Evolutionary conservation across 176 grass and related monocot genomes (phyloP), one percentile per base, ranked within the genome.

Genomic region (Carex cristatella): DNA sequence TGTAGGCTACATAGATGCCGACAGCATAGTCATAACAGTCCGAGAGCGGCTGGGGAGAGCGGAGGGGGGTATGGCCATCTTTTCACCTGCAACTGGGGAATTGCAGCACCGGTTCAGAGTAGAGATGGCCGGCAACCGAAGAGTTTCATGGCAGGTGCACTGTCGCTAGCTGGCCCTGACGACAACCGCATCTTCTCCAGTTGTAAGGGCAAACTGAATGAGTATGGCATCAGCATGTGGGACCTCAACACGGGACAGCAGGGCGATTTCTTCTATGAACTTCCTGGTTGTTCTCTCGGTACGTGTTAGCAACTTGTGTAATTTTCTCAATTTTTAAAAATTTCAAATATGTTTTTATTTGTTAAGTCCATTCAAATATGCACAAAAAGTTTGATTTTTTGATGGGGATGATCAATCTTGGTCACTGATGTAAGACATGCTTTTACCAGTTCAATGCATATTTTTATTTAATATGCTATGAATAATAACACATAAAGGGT

Each of bases 151-250:
- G 95, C 93, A 11, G 93, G 95, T 48, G 95, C 95, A 10, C 85
- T 98, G 78, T 89, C 86, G 33, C 87, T 94, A 84, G 79, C 86
- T 15, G 40, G 61, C 13, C 78, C 55, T 3, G 30, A 81, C 1
- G 88, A 90, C 53, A 5, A 62, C 42, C 91, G 79, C 53, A 80
- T 98, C n/a, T n/a, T n/a, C n/a, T n/a, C n/a, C n/a, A n/a, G n/a
- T n/a, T n/a, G n/a, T n/a, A n/a, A n/a, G n/a, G 95, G 95, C 2
- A 54, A 93, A 11, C 76, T 94, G 64, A 98, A 98, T 79, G 95
- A 98, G 95, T 89, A 98, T 61, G 95, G 95, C 48, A 77, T 94
- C 68, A 91, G 93, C 42, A 86, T 98, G 57, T 98, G 93, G 95
- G 95, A 98, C 65, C 83, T 84, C 38, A 77, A 58, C 89, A 93